Evolutionary conservation across 345 rosid species (phyloP), one percentile per base, ranked within the genome.

Genomic region (Eucalyptus virginea): DNA sequence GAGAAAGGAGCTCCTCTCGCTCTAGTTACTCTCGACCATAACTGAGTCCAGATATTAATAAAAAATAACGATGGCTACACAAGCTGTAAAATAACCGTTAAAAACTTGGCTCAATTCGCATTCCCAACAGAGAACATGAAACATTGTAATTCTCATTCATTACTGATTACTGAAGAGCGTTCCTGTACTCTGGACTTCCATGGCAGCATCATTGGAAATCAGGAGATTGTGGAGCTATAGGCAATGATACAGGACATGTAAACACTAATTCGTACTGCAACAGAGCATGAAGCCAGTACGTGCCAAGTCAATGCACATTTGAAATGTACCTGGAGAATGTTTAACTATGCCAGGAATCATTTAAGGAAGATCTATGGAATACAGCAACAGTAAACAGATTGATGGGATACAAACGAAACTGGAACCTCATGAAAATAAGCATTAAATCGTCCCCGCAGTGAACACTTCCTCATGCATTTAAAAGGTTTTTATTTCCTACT

Each of bases 1-100:
- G 92, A 93, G 94, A 91, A 94, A 91, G 93, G 90, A 90, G 92
- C 77, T 65, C 37, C 9, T 30, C 19, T 65, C 37, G 5, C 72
- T 65, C 4, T 2, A 15, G 37, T 65, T 65, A 65, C 77, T 65
- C 3, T 4, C 77, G 0, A 16, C 11, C 21, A n/a, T 65, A 16
- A 3, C 1, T 17, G 10, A 65, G 37, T 16, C 32, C 32, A n/a
- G 37, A 62, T 14, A 62, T 14, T 8, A 62, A 7, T 30, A n/a
- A 62, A 62, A 14, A 30, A 62, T 30, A 0, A 30, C 19, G 72
- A 62, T 62, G 1, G 72, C 72, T 62, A 62, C 72, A 14, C 37
- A 7, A 62, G 72, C 72, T 62, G 72, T 62, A 14, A 62, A 13
- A 2, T 30, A 30, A 30, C 34, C 1, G 3, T 30, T 14, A 62